Evolutionary conservation across 1,139 yeast genomes (phyloP), one percentile per base, ranked within the genome.

Genomic region (Taphrina deformans): DNA sequence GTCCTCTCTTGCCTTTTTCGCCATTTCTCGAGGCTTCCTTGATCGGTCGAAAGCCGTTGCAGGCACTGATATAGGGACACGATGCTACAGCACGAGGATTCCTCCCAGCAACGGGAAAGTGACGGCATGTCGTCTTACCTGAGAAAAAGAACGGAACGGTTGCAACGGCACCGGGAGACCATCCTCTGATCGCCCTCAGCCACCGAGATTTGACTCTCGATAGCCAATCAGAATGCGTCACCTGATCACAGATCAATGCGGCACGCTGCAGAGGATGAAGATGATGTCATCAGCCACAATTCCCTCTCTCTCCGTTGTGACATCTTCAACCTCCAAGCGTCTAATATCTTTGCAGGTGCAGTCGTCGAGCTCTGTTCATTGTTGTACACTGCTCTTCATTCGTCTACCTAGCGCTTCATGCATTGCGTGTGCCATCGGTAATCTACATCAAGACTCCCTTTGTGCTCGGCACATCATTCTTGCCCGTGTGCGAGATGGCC

Each of bases 391-490:
- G n/a, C n/a, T n/a, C n/a, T n/a, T n/a, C n/a, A n/a, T n/a, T n/a
- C n/a, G n/a, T n/a, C n/a, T n/a, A n/a, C n/a, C n/a, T n/a, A n/a
- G n/a, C 33, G 33, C 33, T 29, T 29, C 33, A 6, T 29, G 6
- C 10, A 29, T 6, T 29, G 33, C 6, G 10, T 29, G 10, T 29
- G 33, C 33, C 33, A 6, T 6, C 10, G 33, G 33, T 29, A 6
- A 29, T 26, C 40, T 44, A 61, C 65, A 53, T 70, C 56, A 93
- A 80, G 7, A 93, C 99, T 61, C 99, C 99, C 77, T 93, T 93
- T 29, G 99, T 93, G 67, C 96, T 88, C 27, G 99, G 99, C 59
- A 93, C 90, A 69, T 93, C 99, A 72, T 90, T 80, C 27, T 86
- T 84, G 31, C 98, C 99, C 48, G 90, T 90, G 70, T 83, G 81